phyloP scores from a whole-genome alignment of 139 green algal species.

The Auxenochlorella pyrenoidosa region DNA sequence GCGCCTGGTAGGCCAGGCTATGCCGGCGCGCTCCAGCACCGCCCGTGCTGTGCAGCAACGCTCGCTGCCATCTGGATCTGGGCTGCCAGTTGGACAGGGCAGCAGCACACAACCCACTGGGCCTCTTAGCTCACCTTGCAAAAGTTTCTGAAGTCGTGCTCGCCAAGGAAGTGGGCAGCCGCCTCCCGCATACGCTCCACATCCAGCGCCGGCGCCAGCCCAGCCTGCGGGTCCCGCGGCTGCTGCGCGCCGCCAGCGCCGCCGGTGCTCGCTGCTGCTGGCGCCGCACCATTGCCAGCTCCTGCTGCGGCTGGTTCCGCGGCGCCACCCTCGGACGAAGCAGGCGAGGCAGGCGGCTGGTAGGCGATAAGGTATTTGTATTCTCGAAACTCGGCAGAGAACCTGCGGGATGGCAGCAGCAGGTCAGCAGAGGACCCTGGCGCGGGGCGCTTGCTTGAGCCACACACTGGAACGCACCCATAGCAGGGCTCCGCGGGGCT shows the following conservation, averaged over 20 bases:
- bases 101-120: no score
- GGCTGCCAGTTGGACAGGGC: no score
- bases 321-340: no score
- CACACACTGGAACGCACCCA: no score
- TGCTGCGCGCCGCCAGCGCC: neutral
- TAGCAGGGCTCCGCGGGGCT: no score
- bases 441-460: no score
- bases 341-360: neutral
- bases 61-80: no score
- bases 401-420: slow-evolving; percentile 57
- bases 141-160: slow-evolving; percentile 98
- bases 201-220: slow-evolving; percentile 60
- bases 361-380: slow-evolving; percentile 95
- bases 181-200: slow-evolving; percentile 81
- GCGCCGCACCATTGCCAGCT: neutral
- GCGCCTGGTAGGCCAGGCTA: neutral
- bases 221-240: neutral
- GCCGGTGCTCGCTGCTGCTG: neutral
- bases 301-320: neutral
- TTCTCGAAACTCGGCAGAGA: slow-evolving; percentile 70
- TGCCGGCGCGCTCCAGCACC: no score
- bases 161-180: slow-evolving; percentile 76
- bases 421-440: no score
- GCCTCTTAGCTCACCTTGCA: slow-evolving; percentile 73
- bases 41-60: no score